These are phyloP conservation scores for Auricularia heimuer DNA, from an alignment of 768 basidiomycete species.

Conservation along the genomic window DNA sequence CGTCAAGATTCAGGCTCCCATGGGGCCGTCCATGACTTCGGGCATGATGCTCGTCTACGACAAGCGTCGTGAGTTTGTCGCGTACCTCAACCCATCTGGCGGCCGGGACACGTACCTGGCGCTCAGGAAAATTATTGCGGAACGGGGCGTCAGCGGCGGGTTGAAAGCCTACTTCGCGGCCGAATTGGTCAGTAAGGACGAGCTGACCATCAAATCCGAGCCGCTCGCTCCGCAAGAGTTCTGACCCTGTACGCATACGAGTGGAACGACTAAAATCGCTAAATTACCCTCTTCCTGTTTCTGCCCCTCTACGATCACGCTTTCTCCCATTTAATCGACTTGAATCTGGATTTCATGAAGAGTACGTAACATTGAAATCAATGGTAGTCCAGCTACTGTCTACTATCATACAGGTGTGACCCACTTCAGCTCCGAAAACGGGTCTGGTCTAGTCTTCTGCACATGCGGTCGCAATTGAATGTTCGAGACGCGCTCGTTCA, in stretches of 20 bases:
- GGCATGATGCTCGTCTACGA: slow-evolving; percentile 34
- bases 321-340: too few species aligned
- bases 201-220: slow-evolving; percentile 39
- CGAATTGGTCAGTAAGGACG: slow-evolving; percentile 36
- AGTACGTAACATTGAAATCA: too few species aligned
- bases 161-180: slow-evolving; percentile 48
- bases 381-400: too few species aligned
- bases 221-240: background rate
- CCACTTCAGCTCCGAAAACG: too few species aligned
- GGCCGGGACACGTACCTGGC: slow-evolving; percentile 30
- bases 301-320: too few species aligned
- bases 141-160: slow-evolving; percentile 30
- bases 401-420: too few species aligned
- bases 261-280: too few species aligned
- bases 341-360: too few species aligned
- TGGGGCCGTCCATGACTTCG: background rate
- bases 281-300: too few species aligned
- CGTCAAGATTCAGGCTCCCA: slow-evolving; percentile 46
- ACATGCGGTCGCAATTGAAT: too few species aligned
- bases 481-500: too few species aligned
- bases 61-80: slow-evolving; percentile 45
- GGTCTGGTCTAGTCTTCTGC: too few species aligned
- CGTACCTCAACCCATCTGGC: slow-evolving; percentile 27
- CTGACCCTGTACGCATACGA: background rate
- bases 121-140: slow-evolving; percentile 28